Conservation (phyloP, 495 filamentous ascomycete genomes). For the Daldinia decipiens region DNA sequence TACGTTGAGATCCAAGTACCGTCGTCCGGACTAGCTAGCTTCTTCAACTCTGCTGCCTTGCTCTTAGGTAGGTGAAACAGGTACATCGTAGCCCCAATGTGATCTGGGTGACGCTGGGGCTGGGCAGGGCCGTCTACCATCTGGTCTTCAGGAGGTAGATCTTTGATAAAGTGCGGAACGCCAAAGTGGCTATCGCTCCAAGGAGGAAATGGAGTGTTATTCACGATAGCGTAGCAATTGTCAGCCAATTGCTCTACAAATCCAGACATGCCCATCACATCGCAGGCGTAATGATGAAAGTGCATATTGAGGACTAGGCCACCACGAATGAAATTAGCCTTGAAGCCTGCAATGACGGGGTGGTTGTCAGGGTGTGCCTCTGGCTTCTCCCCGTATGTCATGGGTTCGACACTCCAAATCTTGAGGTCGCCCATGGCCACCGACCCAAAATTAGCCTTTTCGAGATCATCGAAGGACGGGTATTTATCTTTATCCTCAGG, state of each 20-base stretch:
- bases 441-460: slow-evolving; percentile 46
- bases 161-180: slow-evolving; percentile 47
- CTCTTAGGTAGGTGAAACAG: slow-evolving; percentile 57
- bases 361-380: slow-evolving; percentile 50
- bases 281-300: slow-evolving; percentile 57
- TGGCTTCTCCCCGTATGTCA: slow-evolving; percentile 56
- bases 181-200: slow-evolving; percentile 53
- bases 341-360: slow-evolving; percentile 53
- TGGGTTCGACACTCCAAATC: slow-evolving; percentile 46
- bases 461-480: slow-evolving; percentile 48
- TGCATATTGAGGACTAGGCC: slow-evolving; percentile 57
- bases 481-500: slow-evolving; percentile 48
- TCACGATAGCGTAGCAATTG: slow-evolving; percentile 52
- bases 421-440: slow-evolving; percentile 10
- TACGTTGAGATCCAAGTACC: slow-evolving; percentile 56
- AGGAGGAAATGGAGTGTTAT: slow-evolving; percentile 45
- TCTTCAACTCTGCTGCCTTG: slow-evolving; percentile 55
- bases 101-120: slow-evolving; percentile 49
- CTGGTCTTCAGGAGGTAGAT: slow-evolving; percentile 34
- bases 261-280: slow-evolving; percentile 56
- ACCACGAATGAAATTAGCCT: slow-evolving; percentile 56
- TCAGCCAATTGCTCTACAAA: slow-evolving; percentile 56
- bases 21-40: slow-evolving; percentile 47
- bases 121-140: slow-evolving; percentile 50
- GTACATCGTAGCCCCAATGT: slow-evolving; percentile 30